phyloP scores from a whole-genome alignment of 148 eudicot genomes.

The Chenopodium suecicum region DNA sequence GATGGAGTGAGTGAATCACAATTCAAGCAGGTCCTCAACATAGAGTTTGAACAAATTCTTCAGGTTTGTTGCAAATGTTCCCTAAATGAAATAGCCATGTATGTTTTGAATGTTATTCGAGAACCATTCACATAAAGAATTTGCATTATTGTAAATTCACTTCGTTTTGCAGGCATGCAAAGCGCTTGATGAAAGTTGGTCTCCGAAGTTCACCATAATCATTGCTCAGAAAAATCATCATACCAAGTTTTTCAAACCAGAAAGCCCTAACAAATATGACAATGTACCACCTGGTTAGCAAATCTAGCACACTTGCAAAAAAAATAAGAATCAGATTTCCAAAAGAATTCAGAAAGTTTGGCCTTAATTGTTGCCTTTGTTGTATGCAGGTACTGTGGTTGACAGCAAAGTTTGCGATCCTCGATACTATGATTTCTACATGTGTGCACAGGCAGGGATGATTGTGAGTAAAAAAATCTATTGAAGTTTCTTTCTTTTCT shows the following conservation, averaged over 20 bases:
- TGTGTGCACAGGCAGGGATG: no score
- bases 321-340: not conserved
- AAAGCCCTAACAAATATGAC: not conserved
- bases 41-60: not conserved
- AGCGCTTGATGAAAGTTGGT: no score
- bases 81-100: not conserved
- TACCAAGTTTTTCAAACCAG: no score
- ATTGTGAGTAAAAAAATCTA: no score
- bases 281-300: not conserved
- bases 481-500: no score
- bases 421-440: slow-evolving; percentile 1
- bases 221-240: no score
- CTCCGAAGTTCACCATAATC: no score
- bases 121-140: not conserved
- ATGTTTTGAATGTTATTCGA: not conserved
- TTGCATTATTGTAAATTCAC: not conserved
- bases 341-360: not conserved
- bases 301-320: not conserved
- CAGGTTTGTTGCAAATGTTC: not conserved
- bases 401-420: slow-evolving; percentile 37
- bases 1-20: not conserved
- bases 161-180: no score
- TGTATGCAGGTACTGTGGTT: slow-evolving; percentile 28
- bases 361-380: not conserved
- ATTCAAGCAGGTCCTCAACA: not conserved